These are phyloP conservation scores for Blastocystis sp. DNA, from an alignment of 352 stramenopile genomes.

Conservation along the genomic window DNA sequence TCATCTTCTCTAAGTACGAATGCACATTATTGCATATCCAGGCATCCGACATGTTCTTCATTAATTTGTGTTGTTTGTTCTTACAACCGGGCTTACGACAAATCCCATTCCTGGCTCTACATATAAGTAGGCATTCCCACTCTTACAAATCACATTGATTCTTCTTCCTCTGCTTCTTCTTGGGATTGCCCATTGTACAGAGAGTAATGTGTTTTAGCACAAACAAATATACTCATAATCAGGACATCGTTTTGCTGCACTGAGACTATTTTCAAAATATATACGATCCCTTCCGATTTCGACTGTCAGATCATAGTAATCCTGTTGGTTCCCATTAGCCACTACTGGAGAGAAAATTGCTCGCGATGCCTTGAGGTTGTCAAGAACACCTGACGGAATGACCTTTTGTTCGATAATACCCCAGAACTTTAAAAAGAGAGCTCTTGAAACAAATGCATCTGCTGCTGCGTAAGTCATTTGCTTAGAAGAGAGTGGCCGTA, in stretches of 20 bases:
- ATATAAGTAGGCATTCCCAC: neutral
- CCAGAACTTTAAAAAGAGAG: neutral
- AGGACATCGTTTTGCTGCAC: neutral
- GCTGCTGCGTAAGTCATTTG: slow-evolving; percentile 1
- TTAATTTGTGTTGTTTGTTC: neutral
- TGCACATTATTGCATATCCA: neutral
- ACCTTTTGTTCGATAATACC: neutral
- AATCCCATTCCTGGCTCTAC: neutral
- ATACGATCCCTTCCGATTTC: neutral
- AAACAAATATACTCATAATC: neutral
- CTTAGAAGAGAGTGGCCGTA: neutral
- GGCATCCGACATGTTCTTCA: neutral
- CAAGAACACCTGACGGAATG: neutral
- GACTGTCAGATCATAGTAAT: neutral
- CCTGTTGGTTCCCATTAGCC: neutral
- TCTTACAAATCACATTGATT: neutral
- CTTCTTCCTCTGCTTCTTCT: neutral
- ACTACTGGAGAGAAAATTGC: neutral
- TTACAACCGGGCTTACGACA: neutral
- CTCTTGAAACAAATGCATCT: slow-evolving; percentile 24
- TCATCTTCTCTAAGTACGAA: neutral
- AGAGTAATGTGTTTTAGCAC: neutral
- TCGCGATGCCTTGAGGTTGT: neutral
- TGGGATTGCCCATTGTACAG: neutral
- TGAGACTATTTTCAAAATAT: neutral